A percentile compares a stretch with the other conserved stretches of the same genome.
phyloP scores from a whole-genome alignment of 441 rosid species.

The Hura crepitans region DNA sequence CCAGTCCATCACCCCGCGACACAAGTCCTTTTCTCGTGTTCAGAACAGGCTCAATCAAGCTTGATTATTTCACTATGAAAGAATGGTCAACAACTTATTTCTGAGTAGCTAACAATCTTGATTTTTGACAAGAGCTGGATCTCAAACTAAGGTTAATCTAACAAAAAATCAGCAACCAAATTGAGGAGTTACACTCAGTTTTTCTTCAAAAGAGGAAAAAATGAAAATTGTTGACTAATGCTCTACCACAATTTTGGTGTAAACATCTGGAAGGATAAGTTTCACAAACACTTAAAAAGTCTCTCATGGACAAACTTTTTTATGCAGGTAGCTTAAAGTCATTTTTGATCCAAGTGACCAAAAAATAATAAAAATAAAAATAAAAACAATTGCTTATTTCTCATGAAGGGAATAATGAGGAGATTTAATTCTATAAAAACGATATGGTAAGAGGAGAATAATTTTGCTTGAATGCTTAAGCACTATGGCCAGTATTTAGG shows the following conservation, averaged over 20 bases:
- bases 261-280: neutral
- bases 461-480: neutral
- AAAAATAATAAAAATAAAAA: no score
- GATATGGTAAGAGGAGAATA: neutral
- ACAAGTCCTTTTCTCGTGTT: no score
- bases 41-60: neutral
- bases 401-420: neutral
- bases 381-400: neutral
- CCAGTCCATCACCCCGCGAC: no score
- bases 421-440: neutral
- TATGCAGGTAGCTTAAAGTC: neutral
- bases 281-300: no score
- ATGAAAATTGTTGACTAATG: neutral
- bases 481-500: neutral
- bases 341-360: no score
- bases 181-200: neutral
- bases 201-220: neutral
- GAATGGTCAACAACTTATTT: neutral
- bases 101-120: neutral
- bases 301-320: neutral
- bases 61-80: neutral
- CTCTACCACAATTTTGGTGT: neutral
- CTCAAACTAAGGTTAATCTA: neutral
- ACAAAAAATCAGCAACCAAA: neutral
- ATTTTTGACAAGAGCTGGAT: neutral